Evolutionary conservation across 148 eudicot genomes (phyloP), one percentile per base, ranked within the genome.

Genomic region (Silene latifolia): DNA sequence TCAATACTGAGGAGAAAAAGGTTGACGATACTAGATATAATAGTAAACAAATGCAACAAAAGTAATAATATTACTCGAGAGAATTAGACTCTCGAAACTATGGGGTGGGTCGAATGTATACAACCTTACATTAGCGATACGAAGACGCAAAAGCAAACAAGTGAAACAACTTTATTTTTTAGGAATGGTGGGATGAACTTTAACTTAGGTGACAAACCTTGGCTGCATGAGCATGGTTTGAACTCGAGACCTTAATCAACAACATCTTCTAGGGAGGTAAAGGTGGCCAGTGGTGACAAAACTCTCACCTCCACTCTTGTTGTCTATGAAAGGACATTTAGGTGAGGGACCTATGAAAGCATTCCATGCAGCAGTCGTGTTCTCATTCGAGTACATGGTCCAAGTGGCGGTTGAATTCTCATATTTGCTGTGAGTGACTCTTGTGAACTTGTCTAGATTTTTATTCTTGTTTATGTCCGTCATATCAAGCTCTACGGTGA

Each of bases 351-450:
- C 14, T 2, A 51, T 0, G 56, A 44, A 44, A 7, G 2, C 5
- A 44, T 51, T 51, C 56, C 56, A 51, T 3, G 13, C 17, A 9
- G 56, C 56, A 7, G 13, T 51, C 17, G 56, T 10, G 56, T 9
- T 13, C 17, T 51, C 25, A 8, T 20, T 60, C 25, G 63, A 19
- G 24, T 19, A 60, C 63, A 19, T 20, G 2, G 63, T 60, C 63
- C 63, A 60, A 60, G 25, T 60, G 1, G 63, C 63, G 0, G 63
- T 60, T 25, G 63, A 19, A 60, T 20, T 21, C 63, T 60, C 63
- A 4, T 60, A 60, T 7, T 46, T 75, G 20, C 77, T 75, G 19
- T 75, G 77, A 0, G 77, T 75, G 13, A 75, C 2, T 12, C 77
- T 70, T 0, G 58, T 51, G 14, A 64, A 65, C 7, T 11, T 32